These are phyloP conservation scores for Nidularia pulvinata DNA, from an alignment of 768 basidiomycete genomes.

Conservation along the genomic window DNA sequence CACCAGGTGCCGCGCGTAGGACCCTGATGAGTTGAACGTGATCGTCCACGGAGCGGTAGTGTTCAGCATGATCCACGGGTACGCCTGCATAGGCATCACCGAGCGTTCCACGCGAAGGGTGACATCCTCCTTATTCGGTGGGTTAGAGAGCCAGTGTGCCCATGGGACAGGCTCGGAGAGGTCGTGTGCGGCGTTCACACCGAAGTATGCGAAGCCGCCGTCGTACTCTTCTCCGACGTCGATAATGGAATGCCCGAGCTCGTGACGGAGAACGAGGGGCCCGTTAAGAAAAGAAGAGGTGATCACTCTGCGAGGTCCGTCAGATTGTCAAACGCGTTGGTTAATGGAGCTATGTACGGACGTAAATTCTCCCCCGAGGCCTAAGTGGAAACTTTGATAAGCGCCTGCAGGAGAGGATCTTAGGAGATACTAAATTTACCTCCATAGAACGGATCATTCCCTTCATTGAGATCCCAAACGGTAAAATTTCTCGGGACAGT, in stretches of 20 bases:
- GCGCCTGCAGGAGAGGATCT: neutral
- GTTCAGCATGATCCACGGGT: conserved; percentile 77
- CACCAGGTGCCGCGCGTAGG: conserved; percentile 58
- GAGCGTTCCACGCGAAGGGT: conserved; percentile 58
- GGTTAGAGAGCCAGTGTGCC: conserved; percentile 66
- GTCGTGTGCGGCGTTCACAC: conserved; percentile 59
- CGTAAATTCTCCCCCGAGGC: conserved; percentile 80
- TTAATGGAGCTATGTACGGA: conserved; percentile 14
- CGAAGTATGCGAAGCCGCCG: conserved; percentile 74
- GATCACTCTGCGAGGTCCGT: conserved; percentile 48
- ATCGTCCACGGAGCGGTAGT: conserved; percentile 56
- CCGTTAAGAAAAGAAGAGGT: conserved; percentile 78
- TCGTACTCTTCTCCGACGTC: conserved; percentile 85
- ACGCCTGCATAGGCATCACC: conserved; percentile 73
- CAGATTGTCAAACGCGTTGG: neutral
- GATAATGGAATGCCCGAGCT: conserved; percentile 81
- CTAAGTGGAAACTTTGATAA: conserved; percentile 25
- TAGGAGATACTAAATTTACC: conserved; percentile 36
- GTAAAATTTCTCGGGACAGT: neutral
- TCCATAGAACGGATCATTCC: conserved; percentile 79
- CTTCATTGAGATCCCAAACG: conserved; percentile 25
- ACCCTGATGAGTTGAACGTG: conserved; percentile 63
- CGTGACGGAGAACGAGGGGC: conserved; percentile 74
- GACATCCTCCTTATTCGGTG: conserved; percentile 8
- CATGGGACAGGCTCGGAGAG: conserved; percentile 49